phyloP scores from a whole-genome alignment of 1,284 basidiomycete genomes.

The Ganoderma lucidum region DNA sequence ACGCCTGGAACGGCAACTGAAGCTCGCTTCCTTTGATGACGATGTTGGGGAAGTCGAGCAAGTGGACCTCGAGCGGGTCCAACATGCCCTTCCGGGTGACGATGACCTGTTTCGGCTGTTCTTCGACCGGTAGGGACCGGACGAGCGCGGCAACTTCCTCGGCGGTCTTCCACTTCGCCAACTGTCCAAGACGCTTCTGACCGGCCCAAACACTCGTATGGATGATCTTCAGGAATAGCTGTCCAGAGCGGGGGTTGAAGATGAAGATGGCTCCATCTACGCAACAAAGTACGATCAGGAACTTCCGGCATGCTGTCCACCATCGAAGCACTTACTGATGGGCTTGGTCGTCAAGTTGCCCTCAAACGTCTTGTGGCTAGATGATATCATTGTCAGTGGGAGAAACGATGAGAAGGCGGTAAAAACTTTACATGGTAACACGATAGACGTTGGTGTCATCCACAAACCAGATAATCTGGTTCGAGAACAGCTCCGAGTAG shows the following conservation, averaged over 20 bases:
- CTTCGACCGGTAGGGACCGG: conserved; percentile 96
- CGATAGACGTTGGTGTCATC: conserved; percentile 99
- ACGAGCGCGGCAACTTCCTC: conserved; percentile 99
- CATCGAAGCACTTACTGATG: conserved; percentile 70
- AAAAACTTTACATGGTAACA: conserved; percentile 83
- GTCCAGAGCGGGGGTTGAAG: conserved; percentile 98
- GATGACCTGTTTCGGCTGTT: conserved; percentile 99
- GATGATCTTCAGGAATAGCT: conserved; percentile 98
- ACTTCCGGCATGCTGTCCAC: conserved; percentile 10
- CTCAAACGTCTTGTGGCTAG: conserved; percentile 97
- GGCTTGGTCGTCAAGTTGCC: conserved; percentile 99
- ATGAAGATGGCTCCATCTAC: conserved; percentile 98
- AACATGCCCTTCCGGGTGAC: conserved; percentile 99
- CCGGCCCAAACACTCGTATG: conserved; percentile 99
- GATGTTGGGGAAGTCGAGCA: conserved; percentile 99
- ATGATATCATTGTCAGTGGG: conserved; percentile 16
- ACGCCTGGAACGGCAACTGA: conserved; percentile 98
- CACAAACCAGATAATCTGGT: conserved; percentile 99
- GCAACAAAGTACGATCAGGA: not conserved
- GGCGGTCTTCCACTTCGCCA: conserved; percentile 99
- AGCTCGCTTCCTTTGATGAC: conserved; percentile 99
- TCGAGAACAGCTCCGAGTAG: conserved; percentile 98
- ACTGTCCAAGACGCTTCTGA: conserved; percentile 98
- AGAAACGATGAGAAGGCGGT: not conserved
- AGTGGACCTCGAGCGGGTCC: conserved; percentile 96